Conservation (phyloP, 306 rosid genomes). For the Lupinus albus region DNA sequence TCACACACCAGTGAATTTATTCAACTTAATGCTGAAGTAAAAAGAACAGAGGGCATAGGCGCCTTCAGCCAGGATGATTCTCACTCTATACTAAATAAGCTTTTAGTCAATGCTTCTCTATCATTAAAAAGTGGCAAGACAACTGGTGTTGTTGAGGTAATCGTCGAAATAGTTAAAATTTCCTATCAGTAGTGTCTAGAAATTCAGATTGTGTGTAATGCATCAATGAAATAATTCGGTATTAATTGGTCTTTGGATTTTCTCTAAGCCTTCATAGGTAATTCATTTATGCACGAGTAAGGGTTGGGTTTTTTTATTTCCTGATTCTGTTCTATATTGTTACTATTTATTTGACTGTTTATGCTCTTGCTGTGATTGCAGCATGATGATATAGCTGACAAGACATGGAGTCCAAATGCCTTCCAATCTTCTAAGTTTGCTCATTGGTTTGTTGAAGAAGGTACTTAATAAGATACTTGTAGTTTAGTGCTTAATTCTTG, state of each 20-base stretch:
- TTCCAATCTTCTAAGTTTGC: constrained; percentile 86
- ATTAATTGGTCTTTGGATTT: not conserved
- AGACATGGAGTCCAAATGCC: constrained; percentile 57
- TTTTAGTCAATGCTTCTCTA: constrained; percentile 67
- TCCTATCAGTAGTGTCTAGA: constrained; percentile 5
- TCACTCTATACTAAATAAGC: constrained; percentile 70
- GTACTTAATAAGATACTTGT: constrained; percentile 46
- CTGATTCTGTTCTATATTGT: constrained; percentile 3
- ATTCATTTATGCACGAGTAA: not conserved
- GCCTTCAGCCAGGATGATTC: constrained; percentile 54
- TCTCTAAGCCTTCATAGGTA: not conserved
- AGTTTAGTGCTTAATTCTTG: constrained; percentile 33
- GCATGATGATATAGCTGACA: constrained; percentile 59
- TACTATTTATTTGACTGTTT: constrained; percentile 42
- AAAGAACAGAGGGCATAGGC: constrained; percentile 46
- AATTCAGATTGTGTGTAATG: not conserved
- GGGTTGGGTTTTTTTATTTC: constrained; percentile 9
- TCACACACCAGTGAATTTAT: constrained; percentile 55
- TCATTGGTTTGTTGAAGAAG: constrained; percentile 88
- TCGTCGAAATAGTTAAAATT: constrained; percentile 28
- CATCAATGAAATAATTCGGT: not conserved
- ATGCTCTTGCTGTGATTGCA: constrained; percentile 43
- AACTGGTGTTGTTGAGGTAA: constrained; percentile 66
- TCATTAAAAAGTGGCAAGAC: constrained; percentile 51
- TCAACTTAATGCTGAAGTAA: constrained; percentile 56